phyloP scores from a whole-genome alignment of 108 stramenopile genomes.

The Cyclostephanos tholiformis region DNA sequence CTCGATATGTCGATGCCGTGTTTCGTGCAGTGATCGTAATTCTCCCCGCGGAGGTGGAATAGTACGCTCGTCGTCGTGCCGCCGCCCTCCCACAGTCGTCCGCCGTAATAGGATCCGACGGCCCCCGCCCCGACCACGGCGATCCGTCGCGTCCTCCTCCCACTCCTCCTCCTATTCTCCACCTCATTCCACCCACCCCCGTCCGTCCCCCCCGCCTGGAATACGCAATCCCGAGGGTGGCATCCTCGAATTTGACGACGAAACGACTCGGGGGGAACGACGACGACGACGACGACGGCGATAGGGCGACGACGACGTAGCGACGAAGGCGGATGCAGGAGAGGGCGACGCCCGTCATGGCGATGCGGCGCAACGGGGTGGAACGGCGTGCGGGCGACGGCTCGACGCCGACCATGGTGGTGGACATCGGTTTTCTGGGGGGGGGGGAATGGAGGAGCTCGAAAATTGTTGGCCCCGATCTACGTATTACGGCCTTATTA shows the following conservation, averaged over 20 bases:
- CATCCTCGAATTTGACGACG: too few species aligned
- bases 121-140: conserved; percentile 35
- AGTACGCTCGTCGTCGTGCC: conserved; percentile 48
- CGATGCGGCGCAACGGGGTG: too few species aligned
- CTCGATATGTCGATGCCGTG: conserved; percentile 70
- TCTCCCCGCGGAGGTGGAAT: conserved; percentile 75
- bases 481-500: too few species aligned
- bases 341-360: not conserved
- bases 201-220: too few species aligned
- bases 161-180: not conserved
- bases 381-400: too few species aligned
- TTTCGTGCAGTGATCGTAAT: conserved; percentile 54
- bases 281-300: not conserved
- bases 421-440: too few species aligned
- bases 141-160: conserved; percentile 7
- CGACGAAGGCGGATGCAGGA: not conserved
- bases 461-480: too few species aligned
- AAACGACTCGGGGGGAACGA: too few species aligned
- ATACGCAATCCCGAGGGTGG: too few species aligned
- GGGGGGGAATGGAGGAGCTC: too few species aligned
- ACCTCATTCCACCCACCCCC: too few species aligned
- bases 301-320: not conserved
- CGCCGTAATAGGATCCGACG: conserved; percentile 38
- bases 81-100: conserved; percentile 65
- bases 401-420: too few species aligned